Percentiles rank a stretch among this genome's conserved stretches.
phyloP scores from a whole-genome alignment of 2,329 filamentous ascomycete genomes.

The Calonectria crousiana region DNA sequence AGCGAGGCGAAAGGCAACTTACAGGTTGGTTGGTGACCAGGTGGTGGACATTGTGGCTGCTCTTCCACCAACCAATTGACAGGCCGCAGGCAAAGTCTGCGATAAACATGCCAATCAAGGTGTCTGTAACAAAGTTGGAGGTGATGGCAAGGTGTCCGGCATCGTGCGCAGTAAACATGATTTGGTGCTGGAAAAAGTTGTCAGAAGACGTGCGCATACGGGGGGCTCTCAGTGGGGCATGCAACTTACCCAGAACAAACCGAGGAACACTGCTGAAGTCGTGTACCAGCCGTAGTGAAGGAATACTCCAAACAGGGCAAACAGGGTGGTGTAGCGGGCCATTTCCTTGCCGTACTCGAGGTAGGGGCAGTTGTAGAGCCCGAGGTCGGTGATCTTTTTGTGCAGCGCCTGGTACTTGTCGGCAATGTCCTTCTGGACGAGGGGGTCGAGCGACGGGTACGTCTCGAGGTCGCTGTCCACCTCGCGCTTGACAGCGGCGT shows the following conservation, averaged over 20 bases:
- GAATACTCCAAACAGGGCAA: conserved; percentile 59
- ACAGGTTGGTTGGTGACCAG: conserved; percentile 73
- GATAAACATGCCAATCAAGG: conserved; percentile 71
- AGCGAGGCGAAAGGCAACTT: conserved; percentile 26
- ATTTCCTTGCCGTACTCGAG: conserved; percentile 69
- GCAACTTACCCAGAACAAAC: conserved; percentile 67
- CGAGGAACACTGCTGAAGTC: conserved; percentile 69
- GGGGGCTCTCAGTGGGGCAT: not conserved
- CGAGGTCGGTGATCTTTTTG: conserved; percentile 64
- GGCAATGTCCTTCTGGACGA: conserved; percentile 67
- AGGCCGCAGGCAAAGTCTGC: conserved; percentile 75
- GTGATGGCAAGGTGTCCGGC: conserved; percentile 74
- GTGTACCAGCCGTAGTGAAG: conserved; percentile 67
- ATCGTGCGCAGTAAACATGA: conserved; percentile 77
- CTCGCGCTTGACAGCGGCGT: conserved; percentile 39
- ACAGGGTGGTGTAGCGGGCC: conserved; percentile 65
- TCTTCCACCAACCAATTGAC: conserved; percentile 78
- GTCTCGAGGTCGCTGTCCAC: conserved; percentile 50
- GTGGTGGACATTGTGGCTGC: conserved; percentile 77
- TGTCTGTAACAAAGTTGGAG: conserved; percentile 68
- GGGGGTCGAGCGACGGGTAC: conserved; percentile 66
- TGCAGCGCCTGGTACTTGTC: conserved; percentile 69
- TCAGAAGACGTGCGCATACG: conserved; percentile 19
- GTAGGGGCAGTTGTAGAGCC: conserved; percentile 71
- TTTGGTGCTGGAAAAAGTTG: conserved; percentile 66